These are phyloP conservation scores for Beta macrorhiza DNA, from an alignment of 179 eudicot genomes.

Conservation along the genomic window DNA sequence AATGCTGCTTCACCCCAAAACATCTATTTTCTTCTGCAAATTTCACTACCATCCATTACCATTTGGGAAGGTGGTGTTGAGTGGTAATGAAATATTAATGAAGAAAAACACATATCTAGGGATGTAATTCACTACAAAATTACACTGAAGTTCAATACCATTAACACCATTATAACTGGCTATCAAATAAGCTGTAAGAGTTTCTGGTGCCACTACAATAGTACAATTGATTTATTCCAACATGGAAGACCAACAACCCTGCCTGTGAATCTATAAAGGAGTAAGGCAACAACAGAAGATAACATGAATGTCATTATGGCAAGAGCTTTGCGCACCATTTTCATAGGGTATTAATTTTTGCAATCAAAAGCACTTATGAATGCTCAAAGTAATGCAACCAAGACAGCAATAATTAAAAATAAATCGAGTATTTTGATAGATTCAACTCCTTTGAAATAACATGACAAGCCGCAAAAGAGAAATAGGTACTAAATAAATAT, in stretches of 20 bases:
- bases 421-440: neutral
- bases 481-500: neutral
- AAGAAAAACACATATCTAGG: too few relatives aligned
- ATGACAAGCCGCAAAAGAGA: neutral
- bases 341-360: neutral
- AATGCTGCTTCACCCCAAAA: too few relatives aligned
- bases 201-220: conserved; percentile 4
- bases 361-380: neutral
- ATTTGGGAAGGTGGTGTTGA: too few relatives aligned
- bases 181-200: too few relatives aligned
- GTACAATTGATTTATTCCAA: neutral
- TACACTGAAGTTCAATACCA: too few relatives aligned
- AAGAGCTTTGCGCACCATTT: neutral
- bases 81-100: too few relatives aligned
- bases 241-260: neutral
- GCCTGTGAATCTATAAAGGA: neutral
- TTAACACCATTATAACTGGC: too few relatives aligned
- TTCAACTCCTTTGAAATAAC: neutral
- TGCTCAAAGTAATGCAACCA: neutral
- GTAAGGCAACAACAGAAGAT: neutral
- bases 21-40: too few relatives aligned
- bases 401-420: neutral
- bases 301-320: conserved; percentile 7
- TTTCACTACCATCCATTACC: too few relatives aligned
- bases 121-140: too few relatives aligned